Evolutionary conservation across 2,329 filamentous ascomycete genomes (phyloP), one percentile per base, ranked within the genome.

Genomic region (Diplodia sapinea): DNA sequence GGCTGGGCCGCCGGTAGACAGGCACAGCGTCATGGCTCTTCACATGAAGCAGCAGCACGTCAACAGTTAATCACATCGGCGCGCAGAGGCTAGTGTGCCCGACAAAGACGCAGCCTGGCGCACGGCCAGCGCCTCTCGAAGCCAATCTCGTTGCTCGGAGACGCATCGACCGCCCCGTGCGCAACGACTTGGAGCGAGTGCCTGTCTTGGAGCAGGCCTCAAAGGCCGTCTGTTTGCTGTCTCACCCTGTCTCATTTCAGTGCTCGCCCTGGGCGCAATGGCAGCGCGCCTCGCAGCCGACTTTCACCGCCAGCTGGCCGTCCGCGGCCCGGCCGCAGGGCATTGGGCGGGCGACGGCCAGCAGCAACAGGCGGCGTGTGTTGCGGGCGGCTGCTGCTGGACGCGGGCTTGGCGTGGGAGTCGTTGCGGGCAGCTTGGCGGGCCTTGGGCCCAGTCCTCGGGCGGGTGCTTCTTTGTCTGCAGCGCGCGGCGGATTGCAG

Each of bases 221-320:
- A 63, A 63, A 63, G 59, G 47, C 54, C 59, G 59, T 33, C 59
- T 26, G 43, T 51, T 38, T 51, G 59, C 47, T 51, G 59, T 63
- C 59, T 63, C 59, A 63, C 59, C 59, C 59, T 63, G 59, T 51
- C 59, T 63, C 59, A 63, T 63, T 51, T 59, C 55, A 29, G 20
- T 43, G 55, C 31, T 26, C 55, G 55, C 55, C 55, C 55, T 59
- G 57, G 57, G 38, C 47, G 43, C 38, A 17, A 40, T 8, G 31
- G 15, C 33, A 36, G 33, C 50, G 29, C 20, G 50, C 50, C 52
- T 33, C 31, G 31, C 31, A 33, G 31, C 6, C 31, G 36, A 17
- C 26, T n/a, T 55, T 17, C 52, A 17, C 52, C 52, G 43, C 43
- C 43, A 36, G 33, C 33, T 11, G 43, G n/a, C 13, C 43, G 43